Percentiles rank a stretch among this genome's conserved stretches.
Evolutionary conservation across 306 rosid species (phyloP).

Genomic region (Trifolium repens): DNA sequence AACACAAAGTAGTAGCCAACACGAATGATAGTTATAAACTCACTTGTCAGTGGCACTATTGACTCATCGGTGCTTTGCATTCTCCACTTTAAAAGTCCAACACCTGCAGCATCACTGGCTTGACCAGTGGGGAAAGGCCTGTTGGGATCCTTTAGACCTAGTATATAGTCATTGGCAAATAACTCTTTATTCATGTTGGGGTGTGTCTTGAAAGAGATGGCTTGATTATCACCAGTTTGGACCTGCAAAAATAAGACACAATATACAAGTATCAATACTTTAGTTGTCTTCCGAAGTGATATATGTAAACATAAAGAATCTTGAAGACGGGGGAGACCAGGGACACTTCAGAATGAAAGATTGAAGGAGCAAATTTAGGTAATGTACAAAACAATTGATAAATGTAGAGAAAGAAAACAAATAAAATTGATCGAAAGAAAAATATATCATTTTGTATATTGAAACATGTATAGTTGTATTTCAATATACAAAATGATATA

Average conservation of each 20-base stretch:
- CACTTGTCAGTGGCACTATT: slow-evolving; percentile 78
- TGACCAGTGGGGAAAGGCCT: slow-evolving; percentile 95
- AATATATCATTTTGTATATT: neutral
- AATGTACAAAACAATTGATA: slow-evolving; percentile 6
- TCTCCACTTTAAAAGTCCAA: slow-evolving; percentile 87
- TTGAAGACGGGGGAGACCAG: neutral
- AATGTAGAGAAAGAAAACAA: slow-evolving; percentile 13
- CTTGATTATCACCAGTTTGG: slow-evolving; percentile 80
- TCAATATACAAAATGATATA: slow-evolving; percentile 4
- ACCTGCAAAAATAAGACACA: slow-evolving; percentile 64
- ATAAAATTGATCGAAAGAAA: slow-evolving; percentile 17
- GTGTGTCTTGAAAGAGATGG: slow-evolving; percentile 91
- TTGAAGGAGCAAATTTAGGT: neutral
- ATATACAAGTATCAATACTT: neutral
- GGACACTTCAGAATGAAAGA: slow-evolving; percentile 6
- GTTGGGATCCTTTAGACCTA: slow-evolving; percentile 77
- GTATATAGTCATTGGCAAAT: slow-evolving; percentile 70
- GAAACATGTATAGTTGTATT: neutral
- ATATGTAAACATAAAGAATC: neutral
- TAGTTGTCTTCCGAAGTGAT: neutral
- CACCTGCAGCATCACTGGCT: slow-evolving; percentile 80
- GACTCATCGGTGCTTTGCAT: slow-evolving; percentile 87
- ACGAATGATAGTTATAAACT: slow-evolving; percentile 40
- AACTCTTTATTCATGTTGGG: slow-evolving; percentile 95
- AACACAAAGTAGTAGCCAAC: slow-evolving; percentile 14